Base-by-base conservation (phyloP, 352 stramenopile genomes). In the Phytophthora colocasiae region DNA sequence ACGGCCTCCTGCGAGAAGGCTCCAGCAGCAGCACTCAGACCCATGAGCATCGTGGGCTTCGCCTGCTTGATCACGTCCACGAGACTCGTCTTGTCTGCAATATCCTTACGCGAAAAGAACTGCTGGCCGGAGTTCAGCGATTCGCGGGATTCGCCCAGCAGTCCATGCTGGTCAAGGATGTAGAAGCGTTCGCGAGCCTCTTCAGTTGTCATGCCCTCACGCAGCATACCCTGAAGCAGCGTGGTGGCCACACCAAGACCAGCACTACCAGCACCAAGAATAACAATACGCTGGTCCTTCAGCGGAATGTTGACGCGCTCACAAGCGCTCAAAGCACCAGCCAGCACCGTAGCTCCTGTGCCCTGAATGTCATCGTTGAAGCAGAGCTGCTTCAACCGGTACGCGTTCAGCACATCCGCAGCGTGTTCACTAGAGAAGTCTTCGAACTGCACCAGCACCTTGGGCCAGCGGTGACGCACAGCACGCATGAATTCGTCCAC, bases 351-450 rank as follows among this genome's bases (percentile, higher is more conserved):
- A 10, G 96, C 95, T 48, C 95, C 97, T 6, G 97, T 99, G 27
- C 97, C 97, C 69, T 99, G 97, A 68, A 99, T 99, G 73, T 99
- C 97, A 81, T 99, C 97, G 74, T 99, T 99, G 72, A 98, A 98
- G 70, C 93, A 98, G 29, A 98, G 74, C 62, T 98, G 87, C 60
- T 97, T 90, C 19, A 98, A 57, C n/a, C 95, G 86, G 75, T 99
- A 99, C 15, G 95, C 95, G 54, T 98, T 96, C 34, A 99, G 69
- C 26, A 99, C 81, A 36, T 93, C 84, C 3, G 89, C 83, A n/a
- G 91, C 91, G 63, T 95, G 80, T 59, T 93, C 84, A 51, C 85
- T 97, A 9, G 87, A 92, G 63, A 99, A 99, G 80, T 99, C 97
- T 72, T 99, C 97, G 73, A 98, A 99, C 75, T 99, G 96, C 11